Base-by-base conservation (phyloP, 2,329 filamentous ascomycete species). In the Stylonectria norvegica region DNA sequence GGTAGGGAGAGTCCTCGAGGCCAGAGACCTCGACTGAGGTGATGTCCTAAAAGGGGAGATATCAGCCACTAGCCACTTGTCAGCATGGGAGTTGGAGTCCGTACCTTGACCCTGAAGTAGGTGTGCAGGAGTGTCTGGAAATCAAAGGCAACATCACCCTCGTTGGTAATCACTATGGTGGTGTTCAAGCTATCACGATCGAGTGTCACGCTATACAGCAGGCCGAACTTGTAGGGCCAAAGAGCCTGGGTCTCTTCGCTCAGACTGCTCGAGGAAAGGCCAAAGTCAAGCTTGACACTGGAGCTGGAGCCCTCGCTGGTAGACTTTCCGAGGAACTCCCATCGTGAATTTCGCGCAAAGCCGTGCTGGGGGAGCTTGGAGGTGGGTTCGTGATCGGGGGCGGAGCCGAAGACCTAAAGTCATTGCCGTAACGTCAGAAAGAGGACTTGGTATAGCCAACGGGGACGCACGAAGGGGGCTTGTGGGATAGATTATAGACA, bases 241-340 rank as follows among this genome's bases (percentile, higher is more conserved):
- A 83, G 77, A 55, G 78, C 76, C 60, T 78, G 80, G 52, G 78
- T 76, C 30, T 83, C 77, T 1, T 83, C 80, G 51, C 76, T 78
- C 42, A 97, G 72, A 59, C 83, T 85, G 36, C 78, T 74, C 19
- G 81, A 78, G 36, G 85, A 88, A 23, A 98, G 81, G 19, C 91
- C 93, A 65, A 98, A 97, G 70, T 98, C 93, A 45, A 98, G 83
- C 75, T 95, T 96, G 51, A 97, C 83, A 34, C 82, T 83, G 27
- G 58, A 81, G 72, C 59, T 86, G 76, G 47, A 44, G 64, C 67
- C 53, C 61, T 71, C 69, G 51, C 67, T 70, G 38, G 70, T 69
- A 30, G 84, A 88, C 69, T 91, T 94, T 60, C 90, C 90, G 36
- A 98, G 76, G 63, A 93, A 95, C 65, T 97, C 90, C 93, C 93